Evolutionary conservation across 345 rosid species (phyloP), one percentile per base, ranked within the genome.

Genomic region (Syzygium jambos): DNA sequence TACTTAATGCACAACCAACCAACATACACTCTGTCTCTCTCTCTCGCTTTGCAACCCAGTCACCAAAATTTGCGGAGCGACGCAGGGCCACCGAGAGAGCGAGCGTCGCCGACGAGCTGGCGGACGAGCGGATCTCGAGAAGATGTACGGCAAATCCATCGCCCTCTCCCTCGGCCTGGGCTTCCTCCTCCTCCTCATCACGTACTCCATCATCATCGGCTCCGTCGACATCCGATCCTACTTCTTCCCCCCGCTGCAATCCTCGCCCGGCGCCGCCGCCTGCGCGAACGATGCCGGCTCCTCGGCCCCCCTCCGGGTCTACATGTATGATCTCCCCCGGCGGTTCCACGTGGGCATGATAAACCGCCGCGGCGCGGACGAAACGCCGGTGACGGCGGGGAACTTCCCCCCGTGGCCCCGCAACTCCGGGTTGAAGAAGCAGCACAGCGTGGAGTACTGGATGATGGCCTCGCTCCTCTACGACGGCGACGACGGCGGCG

Each of bases 371-470:
- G 84, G 89, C 87, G 86, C 92, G 15, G 93, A 93, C 49, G 92
- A 90, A 6, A 89, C 88, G 87, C 95, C 95, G 5, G 91, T 98
- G 59, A 95, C 96, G 7, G 93, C 88, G 12, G 88, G 91, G 89
- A 93, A 93, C 85, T 86, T 96, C 85, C 98, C 98, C 15, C 90
- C 90, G 23, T 98, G 99, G 99, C 95, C 96, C 25, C 84, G 86
- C 19, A 92, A 91, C 85, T 89, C 93, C 27, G 99, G 98, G 54
- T 80, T 96, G 57, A 91, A 91, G 89, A 88, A 88, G 91, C 99
- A 98, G 90, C 99, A 98, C 85, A 96, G 99, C 80, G 96, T 95
- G 77, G 99, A 98, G 95, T 98, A 98, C 85, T 98, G 99, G 99
- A 87, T 98, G 85, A 94, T 96, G 99, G 98, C 94, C 21, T 98